phyloP scores from a whole-genome alignment of 371 early-diverging fungal genomes.

The Actinomortierella wolfii region DNA sequence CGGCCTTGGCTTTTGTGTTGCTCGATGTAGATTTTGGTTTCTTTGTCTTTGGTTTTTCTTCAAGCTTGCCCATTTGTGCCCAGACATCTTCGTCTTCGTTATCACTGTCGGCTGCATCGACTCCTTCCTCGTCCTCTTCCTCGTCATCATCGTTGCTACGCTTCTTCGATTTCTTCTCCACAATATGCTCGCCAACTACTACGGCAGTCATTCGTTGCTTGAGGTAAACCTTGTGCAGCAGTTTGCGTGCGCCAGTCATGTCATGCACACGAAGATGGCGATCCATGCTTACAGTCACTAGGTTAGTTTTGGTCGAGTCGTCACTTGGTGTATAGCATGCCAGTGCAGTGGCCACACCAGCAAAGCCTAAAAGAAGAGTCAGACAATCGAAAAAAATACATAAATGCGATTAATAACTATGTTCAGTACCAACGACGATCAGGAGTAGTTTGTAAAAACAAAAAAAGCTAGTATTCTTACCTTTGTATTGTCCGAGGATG shows the following conservation, averaged over 20 bases:
- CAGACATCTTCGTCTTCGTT: conserved; percentile 61
- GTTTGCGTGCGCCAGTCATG: conserved; percentile 56
- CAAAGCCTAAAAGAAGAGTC: conserved; percentile 60
- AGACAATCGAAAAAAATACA: no score
- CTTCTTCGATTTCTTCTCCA: conserved; percentile 24
- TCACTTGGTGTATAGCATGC: conserved; percentile 39
- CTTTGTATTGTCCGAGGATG: conserved; percentile 54
- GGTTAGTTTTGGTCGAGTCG: conserved; percentile 21
- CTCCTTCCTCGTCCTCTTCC: conserved; percentile 40
- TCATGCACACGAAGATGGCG: conserved; percentile 81
- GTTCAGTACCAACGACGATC: no score
- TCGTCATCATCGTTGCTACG: conserved; percentile 37
- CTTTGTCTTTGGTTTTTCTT: conserved; percentile 36
- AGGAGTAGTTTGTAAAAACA: no score
- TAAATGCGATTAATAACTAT: no score
- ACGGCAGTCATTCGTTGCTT: conserved; percentile 80
- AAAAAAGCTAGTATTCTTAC: conserved; percentile 12
- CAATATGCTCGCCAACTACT: conserved; percentile 64
- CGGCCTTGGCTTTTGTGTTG: conserved; percentile 3
- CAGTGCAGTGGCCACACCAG: conserved; percentile 73
- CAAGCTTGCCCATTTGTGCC: conserved; percentile 55
- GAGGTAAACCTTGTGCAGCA: conserved; percentile 74
- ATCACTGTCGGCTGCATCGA: conserved; percentile 33
- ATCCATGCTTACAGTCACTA: conserved; percentile 79
- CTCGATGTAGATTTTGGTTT: conserved; percentile 27